Evolutionary conservation across 148 eudicot species (phyloP), one percentile per base, ranked within the genome.

Genomic region (Beta vulgaris): DNA sequence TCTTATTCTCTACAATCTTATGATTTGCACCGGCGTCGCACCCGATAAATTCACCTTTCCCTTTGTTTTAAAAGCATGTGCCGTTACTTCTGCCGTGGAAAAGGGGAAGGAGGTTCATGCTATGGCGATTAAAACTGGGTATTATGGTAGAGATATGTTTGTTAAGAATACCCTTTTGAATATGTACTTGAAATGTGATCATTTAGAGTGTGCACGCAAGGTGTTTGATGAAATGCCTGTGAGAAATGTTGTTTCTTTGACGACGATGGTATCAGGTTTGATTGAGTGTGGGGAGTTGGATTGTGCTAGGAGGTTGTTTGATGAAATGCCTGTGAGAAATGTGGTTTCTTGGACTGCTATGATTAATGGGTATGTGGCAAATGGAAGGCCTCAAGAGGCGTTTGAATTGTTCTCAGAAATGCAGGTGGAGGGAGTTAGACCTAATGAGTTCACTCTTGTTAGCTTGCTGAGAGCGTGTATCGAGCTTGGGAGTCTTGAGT

Each of bases 1-100:
- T 48, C 72, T 90, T 1, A 35, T 65, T 21, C 14, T 84, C n/a
- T 90, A 79, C 69, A 86, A 83, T 73, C 73, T 73, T 18, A 84
- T 90, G 93, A 62, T 90, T 25, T 75, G 64, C 28, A 16, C 61
- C 12, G 91, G 89, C 6, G 71, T 87, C 1, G 4, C 75, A 1
- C 87, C 86, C 36, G 93, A 90, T 80, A 90, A 90, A 64, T 90
- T 90, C 35, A 87, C 93, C 26, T 87, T 86, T 68, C 91, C 93
- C 0, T 87, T 90, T 58, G 85, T 80, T 0, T 66, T 87, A 11
- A 90, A 87, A 62, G 93, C 93, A 25, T 90, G 93, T 69, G 65
- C 78, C 0, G 79, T 44, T 13, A 25, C 53, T 34, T 73, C 57
- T 25, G 73, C 46, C 26, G 37, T 82, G 10, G 80, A 72, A n/a